Evolutionary conservation across 495 filamentous ascomycete genomes (phyloP).

Genomic region (Aspergillus leporis): DNA sequence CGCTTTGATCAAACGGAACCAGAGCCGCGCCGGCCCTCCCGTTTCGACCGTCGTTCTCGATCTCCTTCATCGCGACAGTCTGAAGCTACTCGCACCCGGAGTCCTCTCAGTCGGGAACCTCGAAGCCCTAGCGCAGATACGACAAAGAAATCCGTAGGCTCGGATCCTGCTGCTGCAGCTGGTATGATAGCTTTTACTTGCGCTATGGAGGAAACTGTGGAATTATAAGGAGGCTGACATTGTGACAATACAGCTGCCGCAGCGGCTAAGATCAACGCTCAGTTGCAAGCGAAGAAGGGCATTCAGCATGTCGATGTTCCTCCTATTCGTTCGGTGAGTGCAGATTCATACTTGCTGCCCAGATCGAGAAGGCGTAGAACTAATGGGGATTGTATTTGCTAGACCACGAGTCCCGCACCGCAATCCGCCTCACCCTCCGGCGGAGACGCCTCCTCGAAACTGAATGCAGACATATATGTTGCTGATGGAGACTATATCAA

Average conservation of each 20-base stretch:
- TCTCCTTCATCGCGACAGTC: constrained; percentile 69
- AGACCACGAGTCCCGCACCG: constrained; percentile 53
- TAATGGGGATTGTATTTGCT: neutral
- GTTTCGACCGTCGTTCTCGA: constrained; percentile 84
- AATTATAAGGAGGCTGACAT: constrained; percentile 1
- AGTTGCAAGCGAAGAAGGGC: constrained; percentile 88
- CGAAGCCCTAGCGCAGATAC: constrained; percentile 51
- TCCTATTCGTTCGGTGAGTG: constrained; percentile 68
- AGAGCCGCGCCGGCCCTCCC: constrained; percentile 66
- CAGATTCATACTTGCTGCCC: neutral
- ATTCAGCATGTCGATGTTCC: constrained; percentile 94
- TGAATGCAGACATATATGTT: constrained; percentile 87
- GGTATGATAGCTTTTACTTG: constrained; percentile 50
- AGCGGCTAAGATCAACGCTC: constrained; percentile 90
- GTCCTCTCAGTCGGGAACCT: constrained; percentile 64
- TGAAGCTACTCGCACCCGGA: constrained; percentile 71
- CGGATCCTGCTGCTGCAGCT: constrained; percentile 82
- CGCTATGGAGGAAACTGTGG: neutral
- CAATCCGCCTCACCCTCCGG: constrained; percentile 47
- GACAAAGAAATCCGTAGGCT: constrained; percentile 43
- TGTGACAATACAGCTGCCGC: constrained; percentile 66
- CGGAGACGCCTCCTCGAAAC: constrained; percentile 54
- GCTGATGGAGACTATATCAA: constrained; percentile 96
- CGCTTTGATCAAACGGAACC: constrained; percentile 89
- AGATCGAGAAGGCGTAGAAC: neutral